These are phyloP conservation scores for Blastobotrys capitulatus DNA, from an alignment of 1,139 yeast species.

Conservation along the genomic window DNA sequence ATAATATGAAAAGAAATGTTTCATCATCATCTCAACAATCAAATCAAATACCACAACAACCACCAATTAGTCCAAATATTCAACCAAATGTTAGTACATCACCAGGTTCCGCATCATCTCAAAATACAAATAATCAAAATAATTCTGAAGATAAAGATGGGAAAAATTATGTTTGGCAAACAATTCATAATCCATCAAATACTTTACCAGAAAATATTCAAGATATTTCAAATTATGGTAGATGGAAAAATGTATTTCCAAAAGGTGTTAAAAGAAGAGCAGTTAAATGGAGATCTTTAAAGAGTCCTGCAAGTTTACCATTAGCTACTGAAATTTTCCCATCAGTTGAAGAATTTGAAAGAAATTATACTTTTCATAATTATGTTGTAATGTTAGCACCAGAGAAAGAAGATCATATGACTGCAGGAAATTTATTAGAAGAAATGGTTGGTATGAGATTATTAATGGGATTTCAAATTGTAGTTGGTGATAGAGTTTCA, in stretches of 20 bases:
- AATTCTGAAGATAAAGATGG: conserved; percentile 8
- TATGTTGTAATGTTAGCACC: conserved; percentile 59
- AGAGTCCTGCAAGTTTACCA: conserved; percentile 92
- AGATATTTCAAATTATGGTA: conserved; percentile 41
- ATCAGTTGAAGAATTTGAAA: conserved; percentile 49
- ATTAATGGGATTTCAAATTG: conserved; percentile 84
- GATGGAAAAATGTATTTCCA: conserved; percentile 92
- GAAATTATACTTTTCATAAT: conserved; percentile 44
- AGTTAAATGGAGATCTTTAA: conserved; percentile 88
- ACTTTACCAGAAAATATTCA: conserved; percentile 19
- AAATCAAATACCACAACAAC: too few species aligned
- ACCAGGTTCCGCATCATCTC: not conserved
- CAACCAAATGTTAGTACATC: not conserved
- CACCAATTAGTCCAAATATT: not conserved
- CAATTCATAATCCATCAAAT: conserved; percentile 29
- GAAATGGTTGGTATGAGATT: conserved; percentile 85
- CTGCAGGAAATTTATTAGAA: conserved; percentile 61
- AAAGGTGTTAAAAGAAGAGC: conserved; percentile 55
- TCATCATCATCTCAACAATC: not conserved
- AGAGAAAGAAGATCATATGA: conserved; percentile 48
- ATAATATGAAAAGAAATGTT: not conserved
- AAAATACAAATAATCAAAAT: not conserved
- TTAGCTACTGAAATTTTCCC: conserved; percentile 76
- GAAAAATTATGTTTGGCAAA: conserved; percentile 28
- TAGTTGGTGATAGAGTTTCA: conserved; percentile 62